Evolutionary conservation across 2,329 filamentous ascomycete species (phyloP), one percentile per base, ranked within the genome.

Genomic region (Pseudogymnoascus sp.): DNA sequence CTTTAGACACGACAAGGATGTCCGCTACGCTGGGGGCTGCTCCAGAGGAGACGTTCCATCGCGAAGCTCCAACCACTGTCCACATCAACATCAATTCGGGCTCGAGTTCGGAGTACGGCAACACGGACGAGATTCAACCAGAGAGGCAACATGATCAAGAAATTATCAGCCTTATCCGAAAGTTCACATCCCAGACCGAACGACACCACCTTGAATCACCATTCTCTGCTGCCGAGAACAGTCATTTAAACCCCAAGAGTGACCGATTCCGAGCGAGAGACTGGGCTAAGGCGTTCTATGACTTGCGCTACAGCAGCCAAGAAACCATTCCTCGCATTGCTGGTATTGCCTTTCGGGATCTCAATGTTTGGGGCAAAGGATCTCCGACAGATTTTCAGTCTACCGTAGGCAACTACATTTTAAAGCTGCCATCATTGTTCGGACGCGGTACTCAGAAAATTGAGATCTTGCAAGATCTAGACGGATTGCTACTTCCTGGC

Each of bases 391-490:
- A 71, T 44, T 71, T 69, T 36, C 70, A 71, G 36, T 70, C 71
- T 64, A 70, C 61, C 42, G 70, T 71, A 21, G 66, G 65, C n/a
- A 70, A 70, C 64, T 26, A 67, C 57, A 40, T 57, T 19, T 57
- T 57, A 31, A 57, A 57, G 47, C 47, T 57, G 47, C 47, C 47
- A 10, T 57, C 47, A 10, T 57, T 57, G 28, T 57, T 57, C 26
- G 47, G 47, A 57, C 26, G 26, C n/a, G 47, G 47, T 57, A 19
- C 47, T 57, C 59, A 61, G n/a, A 61, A 61, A 67, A 78, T 89
- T 67, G 85, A 91, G 69, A 91, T 91, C 68, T 75, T 91, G 65
- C 83, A 81, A 66, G 77, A 84, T 69, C 85, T 89, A 64, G 87
- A 90, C 67, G 88, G 88, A 26, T 71, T 90, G 0, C 85, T 91